These are phyloP conservation scores for Fusarium compactum DNA, from an alignment of 2,329 filamentous ascomycete species.

Conservation along the genomic window DNA sequence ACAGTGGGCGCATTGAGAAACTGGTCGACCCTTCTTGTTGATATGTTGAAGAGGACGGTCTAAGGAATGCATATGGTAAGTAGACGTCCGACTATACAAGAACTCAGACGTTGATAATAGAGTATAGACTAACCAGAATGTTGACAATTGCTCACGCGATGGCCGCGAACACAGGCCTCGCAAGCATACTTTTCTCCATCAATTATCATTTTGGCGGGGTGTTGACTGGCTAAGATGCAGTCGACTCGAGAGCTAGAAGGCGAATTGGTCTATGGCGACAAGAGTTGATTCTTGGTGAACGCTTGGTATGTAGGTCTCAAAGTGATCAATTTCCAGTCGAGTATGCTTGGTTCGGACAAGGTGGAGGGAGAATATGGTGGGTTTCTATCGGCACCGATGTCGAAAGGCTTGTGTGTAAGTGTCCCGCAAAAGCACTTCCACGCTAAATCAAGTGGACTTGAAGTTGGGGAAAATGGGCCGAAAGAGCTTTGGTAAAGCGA, in stretches of 20 bases:
- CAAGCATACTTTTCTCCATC: constrained; percentile 98
- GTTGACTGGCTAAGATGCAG: constrained; percentile 18
- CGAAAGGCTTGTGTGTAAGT: constrained; percentile 42
- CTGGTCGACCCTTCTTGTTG: constrained; percentile 96
- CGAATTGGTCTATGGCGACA: constrained; percentile 8
- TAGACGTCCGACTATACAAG: constrained; percentile 21
- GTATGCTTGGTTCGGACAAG: constrained; percentile 16
- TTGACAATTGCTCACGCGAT: constrained; percentile 98
- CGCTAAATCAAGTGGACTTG: constrained; percentile 43
- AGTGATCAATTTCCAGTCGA: constrained; percentile 22
- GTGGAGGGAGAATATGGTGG: constrained; percentile 32
- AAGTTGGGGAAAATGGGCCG: constrained; percentile 38
- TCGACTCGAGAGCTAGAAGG: constrained; percentile 16
- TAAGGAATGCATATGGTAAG: constrained; percentile 55
- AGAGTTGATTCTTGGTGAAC: constrained; percentile 12
- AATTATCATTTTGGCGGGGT: constrained; percentile 74
- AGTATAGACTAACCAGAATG: constrained; percentile 79
- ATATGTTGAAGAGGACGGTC: constrained; percentile 94
- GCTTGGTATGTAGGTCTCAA: constrained; percentile 13
- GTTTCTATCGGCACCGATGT: constrained; percentile 31
- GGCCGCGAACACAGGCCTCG: constrained; percentile 96
- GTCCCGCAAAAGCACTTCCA: constrained; percentile 31
- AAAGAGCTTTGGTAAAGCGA: constrained; percentile 41
- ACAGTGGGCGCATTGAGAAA: constrained; percentile 98
- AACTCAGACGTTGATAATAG: neutral